Base-by-base conservation (phyloP, 2,329 filamentous ascomycete species). In the Aureobasidium musti region DNA sequence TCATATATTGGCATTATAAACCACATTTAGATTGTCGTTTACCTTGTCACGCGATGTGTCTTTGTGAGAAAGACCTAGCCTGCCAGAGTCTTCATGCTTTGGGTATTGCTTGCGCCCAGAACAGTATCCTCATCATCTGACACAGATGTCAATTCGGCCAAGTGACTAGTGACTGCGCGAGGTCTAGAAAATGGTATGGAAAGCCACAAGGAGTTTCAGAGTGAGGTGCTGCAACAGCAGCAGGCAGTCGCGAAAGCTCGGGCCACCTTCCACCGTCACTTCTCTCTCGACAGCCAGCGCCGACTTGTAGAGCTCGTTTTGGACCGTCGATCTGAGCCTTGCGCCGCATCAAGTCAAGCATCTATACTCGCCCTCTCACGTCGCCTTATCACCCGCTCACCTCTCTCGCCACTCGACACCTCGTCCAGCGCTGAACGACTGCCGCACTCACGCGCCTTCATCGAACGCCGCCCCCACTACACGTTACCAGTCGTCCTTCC, bases 301-400 rank as follows among this genome's bases (percentile, higher is more conserved):
- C 61, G 37, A 54, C 23, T 39, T 39, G 35, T 52, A 26, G 30
- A 52, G 60, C 60, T 52, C 45, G 39, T 47, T 60, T 14, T 47
- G 43, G 23, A 52, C 57, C 6, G 30, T 49, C 35, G 21, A 28
- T 45, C 26, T 37, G 39, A 61, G 57, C 57, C 41, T 61, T 30
- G 57, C 57, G 57, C 57, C 39, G 30, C 57, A 61, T 49, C 57
- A 49, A 17, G 10, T 30, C 28, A 43, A 61, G 43, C 57, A 63
- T 63, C 59, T 21, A 50, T 63, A 63, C 35, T 50, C 47, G 30
- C 28, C 49, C 26, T 50, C 33, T 30, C 11, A 17, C 23, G 47
- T 64, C 43, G n/a, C 52, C 30, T 37, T 26, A 28, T 17, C 26
- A 21, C 13, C 23, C 2, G 17, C n/a, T 19, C 30, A 30, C 8